Conservation (phyloP, 768 basidiomycete genomes). For the Cystofilobasidium capitatum region DNA sequence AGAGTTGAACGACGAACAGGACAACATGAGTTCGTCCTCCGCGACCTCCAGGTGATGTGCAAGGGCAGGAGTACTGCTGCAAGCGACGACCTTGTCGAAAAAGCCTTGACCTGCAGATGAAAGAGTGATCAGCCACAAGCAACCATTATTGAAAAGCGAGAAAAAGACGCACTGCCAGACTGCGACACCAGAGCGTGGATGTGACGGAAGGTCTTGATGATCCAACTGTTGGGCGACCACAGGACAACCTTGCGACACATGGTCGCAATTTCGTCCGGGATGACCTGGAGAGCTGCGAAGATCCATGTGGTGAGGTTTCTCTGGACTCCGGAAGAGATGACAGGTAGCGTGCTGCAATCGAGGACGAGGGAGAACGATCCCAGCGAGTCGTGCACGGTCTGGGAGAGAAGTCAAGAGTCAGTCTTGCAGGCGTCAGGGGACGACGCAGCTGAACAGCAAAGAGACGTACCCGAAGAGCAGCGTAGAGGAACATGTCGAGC, state of each 20-base stretch:
- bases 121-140: no score
- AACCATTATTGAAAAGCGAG: neutral
- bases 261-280: neutral
- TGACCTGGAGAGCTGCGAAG: neutral
- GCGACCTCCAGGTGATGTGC: neutral
- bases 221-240: neutral
- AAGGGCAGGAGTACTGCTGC: neutral
- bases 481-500: conserved; percentile 4
- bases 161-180: neutral
- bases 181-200: neutral
- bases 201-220: neutral
- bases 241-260: neutral
- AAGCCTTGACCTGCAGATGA: neutral
- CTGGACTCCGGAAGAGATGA: neutral
- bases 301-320: neutral
- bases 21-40: neutral
- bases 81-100: neutral
- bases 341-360: conserved; percentile 9
- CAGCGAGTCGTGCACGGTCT: conserved; percentile 9
- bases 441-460: neutral
- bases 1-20: neutral
- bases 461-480: conserved; percentile 4
- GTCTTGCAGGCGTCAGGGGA: neutral
- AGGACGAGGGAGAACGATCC: conserved; percentile 5
- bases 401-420: neutral